Evolutionary conservation across 169 alveolate species (phyloP).

Genomic region (Besnoitia besnoiti): DNA sequence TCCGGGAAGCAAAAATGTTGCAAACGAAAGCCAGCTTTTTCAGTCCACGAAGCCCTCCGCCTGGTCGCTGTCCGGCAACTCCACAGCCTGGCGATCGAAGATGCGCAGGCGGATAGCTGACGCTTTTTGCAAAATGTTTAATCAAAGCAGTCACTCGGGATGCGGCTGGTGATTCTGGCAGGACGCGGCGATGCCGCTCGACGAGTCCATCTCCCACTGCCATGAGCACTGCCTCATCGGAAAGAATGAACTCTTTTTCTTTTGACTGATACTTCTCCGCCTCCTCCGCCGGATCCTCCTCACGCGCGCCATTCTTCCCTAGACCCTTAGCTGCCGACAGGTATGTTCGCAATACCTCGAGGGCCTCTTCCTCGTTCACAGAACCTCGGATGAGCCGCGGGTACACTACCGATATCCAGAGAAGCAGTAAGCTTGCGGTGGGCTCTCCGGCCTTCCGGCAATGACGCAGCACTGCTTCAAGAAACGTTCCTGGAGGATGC

Average conservation of each 20-base stretch:
- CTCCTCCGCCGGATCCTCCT: not conserved
- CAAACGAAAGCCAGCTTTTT: not conserved
- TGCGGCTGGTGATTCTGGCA: not conserved
- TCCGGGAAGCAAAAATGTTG: conserved; percentile 23
- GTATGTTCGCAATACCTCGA: not conserved
- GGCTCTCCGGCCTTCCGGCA: conserved; percentile 15
- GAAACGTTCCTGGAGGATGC: not conserved
- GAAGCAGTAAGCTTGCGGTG: not conserved
- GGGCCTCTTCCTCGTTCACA: not conserved
- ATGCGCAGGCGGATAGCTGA: not conserved
- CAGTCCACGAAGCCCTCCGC: not conserved
- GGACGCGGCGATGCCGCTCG: not conserved
- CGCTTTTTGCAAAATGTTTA: not conserved
- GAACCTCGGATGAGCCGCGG: not conserved
- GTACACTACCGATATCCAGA: not conserved
- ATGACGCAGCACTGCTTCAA: not conserved
- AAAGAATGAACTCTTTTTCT: not conserved
- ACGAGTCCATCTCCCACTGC: not conserved
- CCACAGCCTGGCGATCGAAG: not conserved
- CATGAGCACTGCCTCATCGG: not conserved
- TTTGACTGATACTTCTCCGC: not conserved
- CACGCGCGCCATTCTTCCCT: not conserved
- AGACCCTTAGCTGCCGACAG: not conserved
- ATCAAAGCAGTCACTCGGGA: not conserved
- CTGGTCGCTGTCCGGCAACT: not conserved